Evolutionary conservation across 169 alveolate species (phyloP).

Genomic region (Amoebophrya sp.): DNA sequence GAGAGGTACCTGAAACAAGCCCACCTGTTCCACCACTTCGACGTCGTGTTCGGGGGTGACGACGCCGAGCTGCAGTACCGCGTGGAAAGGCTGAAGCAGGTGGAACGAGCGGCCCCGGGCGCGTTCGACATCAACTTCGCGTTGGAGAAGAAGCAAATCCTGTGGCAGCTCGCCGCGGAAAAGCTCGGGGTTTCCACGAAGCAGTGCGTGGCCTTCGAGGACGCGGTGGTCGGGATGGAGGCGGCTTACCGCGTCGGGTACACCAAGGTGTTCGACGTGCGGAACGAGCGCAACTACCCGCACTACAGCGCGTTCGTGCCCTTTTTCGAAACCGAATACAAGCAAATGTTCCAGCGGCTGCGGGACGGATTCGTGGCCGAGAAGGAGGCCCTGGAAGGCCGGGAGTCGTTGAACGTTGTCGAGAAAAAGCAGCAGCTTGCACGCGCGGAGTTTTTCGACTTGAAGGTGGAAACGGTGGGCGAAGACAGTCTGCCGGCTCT

Average conservation of each 20-base stretch:
- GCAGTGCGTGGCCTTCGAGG: slow-evolving; percentile 1
- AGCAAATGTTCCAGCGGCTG: background rate
- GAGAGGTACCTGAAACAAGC: background rate
- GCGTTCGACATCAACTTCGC: background rate
- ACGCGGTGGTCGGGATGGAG: background rate
- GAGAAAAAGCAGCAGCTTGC: no score
- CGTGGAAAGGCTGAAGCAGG: background rate
- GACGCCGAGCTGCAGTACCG: background rate
- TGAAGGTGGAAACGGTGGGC: no score
- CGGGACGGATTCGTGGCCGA: background rate
- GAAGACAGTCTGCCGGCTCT: no score
- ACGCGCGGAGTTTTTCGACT: no score
- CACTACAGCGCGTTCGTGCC: background rate
- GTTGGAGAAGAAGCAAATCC: background rate
- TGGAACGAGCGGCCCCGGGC: background rate
- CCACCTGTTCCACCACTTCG: background rate
- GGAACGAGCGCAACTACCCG: background rate
- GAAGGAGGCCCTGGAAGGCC: background rate
- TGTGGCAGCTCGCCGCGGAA: background rate
- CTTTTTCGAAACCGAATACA: background rate
- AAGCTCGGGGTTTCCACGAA: background rate
- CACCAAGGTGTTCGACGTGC: background rate
- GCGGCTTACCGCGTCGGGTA: background rate
- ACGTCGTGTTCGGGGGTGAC: background rate
- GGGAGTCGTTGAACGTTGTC: no score